A percentile compares a stretch with the other conserved stretches of the same genome.
phyloP scores from a whole-genome alignment of 1,139 yeast genomes.

The Debaryomyces singareniensis region DNA sequence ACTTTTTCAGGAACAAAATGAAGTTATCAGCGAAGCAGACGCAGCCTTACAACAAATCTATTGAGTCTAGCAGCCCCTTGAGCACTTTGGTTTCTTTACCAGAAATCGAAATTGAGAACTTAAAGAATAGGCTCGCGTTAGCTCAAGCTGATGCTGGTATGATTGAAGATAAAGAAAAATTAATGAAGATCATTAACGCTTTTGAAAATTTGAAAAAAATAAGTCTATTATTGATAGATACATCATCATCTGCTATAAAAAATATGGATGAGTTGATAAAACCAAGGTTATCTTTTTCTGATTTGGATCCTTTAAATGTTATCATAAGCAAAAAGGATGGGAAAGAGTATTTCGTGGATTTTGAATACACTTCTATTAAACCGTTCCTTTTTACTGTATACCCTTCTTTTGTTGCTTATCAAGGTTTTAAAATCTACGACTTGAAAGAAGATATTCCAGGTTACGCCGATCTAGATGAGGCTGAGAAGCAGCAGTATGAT shows the following conservation, averaged over 20 bases:
- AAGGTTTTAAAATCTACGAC: constrained; percentile 80
- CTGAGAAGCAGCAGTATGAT: constrained; percentile 73
- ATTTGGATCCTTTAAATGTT: constrained; percentile 86
- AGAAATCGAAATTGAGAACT: constrained; percentile 58
- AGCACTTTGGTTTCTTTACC: constrained; percentile 62
- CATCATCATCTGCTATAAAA: constrained; percentile 45
- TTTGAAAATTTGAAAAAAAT: constrained; percentile 54
- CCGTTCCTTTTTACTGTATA: constrained; percentile 75
- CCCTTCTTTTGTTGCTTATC: constrained; percentile 80
- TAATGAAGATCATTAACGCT: constrained; percentile 47
- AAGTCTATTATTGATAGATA: constrained; percentile 50
- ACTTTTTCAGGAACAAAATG: constrained; percentile 64
- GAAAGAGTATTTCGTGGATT: constrained; percentile 58
- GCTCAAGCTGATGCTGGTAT: constrained; percentile 50
- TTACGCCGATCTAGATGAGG: constrained; percentile 57
- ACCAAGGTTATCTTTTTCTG: constrained; percentile 75
- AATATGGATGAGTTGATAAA: constrained; percentile 56
- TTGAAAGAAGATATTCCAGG: constrained; percentile 69
- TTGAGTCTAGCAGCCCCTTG: constrained; percentile 52
- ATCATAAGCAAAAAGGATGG: constrained; percentile 39
- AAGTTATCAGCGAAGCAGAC: constrained; percentile 39
- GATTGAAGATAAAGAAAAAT: constrained; percentile 33
- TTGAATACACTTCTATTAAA: constrained; percentile 72
- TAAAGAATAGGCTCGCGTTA: constrained; percentile 47
- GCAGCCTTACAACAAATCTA: constrained; percentile 64